Base-by-base conservation (phyloP, 176 grass and related monocot species). In the Microstegium vimineum region DNA sequence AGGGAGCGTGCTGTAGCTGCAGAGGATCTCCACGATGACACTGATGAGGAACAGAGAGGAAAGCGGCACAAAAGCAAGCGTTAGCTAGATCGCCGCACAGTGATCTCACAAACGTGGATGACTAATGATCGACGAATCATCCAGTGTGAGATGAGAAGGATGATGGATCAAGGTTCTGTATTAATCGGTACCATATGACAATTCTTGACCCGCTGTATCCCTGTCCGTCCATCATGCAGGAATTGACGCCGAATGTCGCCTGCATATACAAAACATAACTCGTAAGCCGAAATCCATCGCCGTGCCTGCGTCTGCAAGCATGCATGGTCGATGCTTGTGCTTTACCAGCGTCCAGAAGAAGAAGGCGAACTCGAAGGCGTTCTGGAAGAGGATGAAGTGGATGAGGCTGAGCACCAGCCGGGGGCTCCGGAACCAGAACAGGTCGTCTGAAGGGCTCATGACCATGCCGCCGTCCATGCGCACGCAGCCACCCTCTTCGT, bases 361-460 rank as follows among this genome's bases (percentile, higher is more conserved):
- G 46, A 75, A 94, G 15, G 92, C 88, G 30, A 97, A 85, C 83
- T 94, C 92, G 45, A 92, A 92, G 0, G 92, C 87, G 23, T 94
- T 97, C 76, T 94, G 87, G 77, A 97, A 97, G 15, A 97, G 84
- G 86, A 97, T 89, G 78, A 97, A 97, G 74, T 93, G 92, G 64
- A 94, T 81, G 75, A 97, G 49, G 80, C 78, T 18, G 60, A 94
- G 81, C 43, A 97, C 66, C 0, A 91, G 73, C 79, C 89, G 56
- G 33, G n/a, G 92, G 8, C 17, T 66, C 31, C 37, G 77, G 59
- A 97, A 93, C 92, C 92, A 97, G 84, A 94, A 97, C 38, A 87
- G 78, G 11, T 92, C 8, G 18, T 94, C 88, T 1, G 90, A 92
- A 14, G 86, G 95, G 65, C 82, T 83, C 30, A 97, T 82, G 10